Percentiles rank a stretch among this genome's conserved stretches.
phyloP scores from a whole-genome alignment of 352 stramenopile genomes.

The Pythium folliculosum region DNA sequence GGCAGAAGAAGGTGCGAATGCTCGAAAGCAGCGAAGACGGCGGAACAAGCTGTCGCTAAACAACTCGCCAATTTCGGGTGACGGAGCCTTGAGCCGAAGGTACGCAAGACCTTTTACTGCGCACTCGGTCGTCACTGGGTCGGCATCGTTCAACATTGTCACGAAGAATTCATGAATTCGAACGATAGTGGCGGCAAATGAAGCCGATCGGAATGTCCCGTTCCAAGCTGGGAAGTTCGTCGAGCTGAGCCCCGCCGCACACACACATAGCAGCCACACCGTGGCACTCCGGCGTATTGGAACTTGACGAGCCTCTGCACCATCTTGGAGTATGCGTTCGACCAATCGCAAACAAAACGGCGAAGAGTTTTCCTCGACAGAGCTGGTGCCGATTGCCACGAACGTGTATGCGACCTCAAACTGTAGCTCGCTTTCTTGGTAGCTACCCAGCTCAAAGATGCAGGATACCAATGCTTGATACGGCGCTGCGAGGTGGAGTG shows the following conservation, averaged over 20 bases:
- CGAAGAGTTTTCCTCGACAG: not conserved
- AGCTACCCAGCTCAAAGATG: constrained; percentile 30
- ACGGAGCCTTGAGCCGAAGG: constrained; percentile 57
- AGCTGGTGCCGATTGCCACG: constrained; percentile 50
- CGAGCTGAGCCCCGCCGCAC: constrained; percentile 38
- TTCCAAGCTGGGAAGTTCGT: constrained; percentile 33
- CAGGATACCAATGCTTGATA: constrained; percentile 34
- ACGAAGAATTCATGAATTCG: constrained; percentile 76
- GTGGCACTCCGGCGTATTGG: constrained; percentile 53
- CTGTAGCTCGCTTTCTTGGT: constrained; percentile 49
- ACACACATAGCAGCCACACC: constrained; percentile 75
- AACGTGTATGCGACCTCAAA: constrained; percentile 55
- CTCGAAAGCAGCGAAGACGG: constrained; percentile 74
- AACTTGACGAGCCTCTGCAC: constrained; percentile 41
- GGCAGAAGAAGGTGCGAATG: constrained; percentile 44
- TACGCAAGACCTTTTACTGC: constrained; percentile 81
- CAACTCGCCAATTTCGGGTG: constrained; percentile 48
- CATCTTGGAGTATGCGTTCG: constrained; percentile 39
- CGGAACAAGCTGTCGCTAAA: constrained; percentile 83
- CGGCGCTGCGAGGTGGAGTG: not conserved
- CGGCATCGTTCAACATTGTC: constrained; percentile 76
- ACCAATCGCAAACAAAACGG: constrained; percentile 35
- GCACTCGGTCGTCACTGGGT: constrained; percentile 67
- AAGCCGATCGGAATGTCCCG: constrained; percentile 31
- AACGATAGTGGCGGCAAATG: constrained; percentile 39